Percentiles rank a stretch among this genome's conserved stretches.
phyloP scores from a whole-genome alignment of 2,329 filamentous ascomycete genomes.

The Pseudovirgaria hyperparasitica region DNA sequence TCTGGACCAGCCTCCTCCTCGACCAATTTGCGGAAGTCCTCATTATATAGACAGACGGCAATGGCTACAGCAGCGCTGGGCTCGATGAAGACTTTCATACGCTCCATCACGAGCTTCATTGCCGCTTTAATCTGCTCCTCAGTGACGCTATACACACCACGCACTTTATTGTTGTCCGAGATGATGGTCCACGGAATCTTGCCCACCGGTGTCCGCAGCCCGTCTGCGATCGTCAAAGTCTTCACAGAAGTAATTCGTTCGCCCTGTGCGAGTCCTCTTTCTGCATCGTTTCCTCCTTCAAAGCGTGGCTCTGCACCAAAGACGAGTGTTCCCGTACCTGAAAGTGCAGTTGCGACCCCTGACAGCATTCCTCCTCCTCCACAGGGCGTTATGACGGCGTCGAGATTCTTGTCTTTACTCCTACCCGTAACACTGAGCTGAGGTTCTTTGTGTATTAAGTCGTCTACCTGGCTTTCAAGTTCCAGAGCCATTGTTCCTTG shows the following conservation, averaged over 20 bases:
- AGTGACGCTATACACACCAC: slow-evolving; percentile 57
- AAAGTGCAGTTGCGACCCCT: slow-evolving; percentile 65
- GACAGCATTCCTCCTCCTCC: slow-evolving; percentile 82
- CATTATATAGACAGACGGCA: slow-evolving; percentile 71
- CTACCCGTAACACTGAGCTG: slow-evolving; percentile 15
- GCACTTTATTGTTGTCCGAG: slow-evolving; percentile 55
- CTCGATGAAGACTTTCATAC: slow-evolving; percentile 84
- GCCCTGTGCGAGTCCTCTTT: slow-evolving; percentile 54
- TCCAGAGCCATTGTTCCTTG: slow-evolving; percentile 87
- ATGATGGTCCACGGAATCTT: slow-evolving; percentile 65
- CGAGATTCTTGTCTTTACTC: slow-evolving; percentile 18
- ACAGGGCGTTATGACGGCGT: slow-evolving; percentile 61
- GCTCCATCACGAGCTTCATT: slow-evolving; percentile 67
- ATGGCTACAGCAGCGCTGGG: slow-evolving; percentile 76
- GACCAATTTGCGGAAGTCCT: slow-evolving; percentile 59
- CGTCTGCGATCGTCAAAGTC: slow-evolving; percentile 77
- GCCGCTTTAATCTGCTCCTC: slow-evolving; percentile 73
- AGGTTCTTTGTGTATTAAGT: slow-evolving; percentile 31
- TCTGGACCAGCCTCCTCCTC: slow-evolving; percentile 55
- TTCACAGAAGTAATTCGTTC: slow-evolving; percentile 54
- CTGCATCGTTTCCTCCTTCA: slow-evolving; percentile 65
- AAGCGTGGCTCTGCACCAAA: slow-evolving; percentile 81
- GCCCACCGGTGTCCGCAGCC: slow-evolving; percentile 73
- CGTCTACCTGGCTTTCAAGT: slow-evolving; percentile 58
- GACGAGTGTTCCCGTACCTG: slow-evolving; percentile 58